A percentile compares a stretch with the other conserved stretches of the same genome.
phyloP scores from a whole-genome alignment of 2,329 filamentous ascomycete species.

The Alternaria ethzedia region DNA sequence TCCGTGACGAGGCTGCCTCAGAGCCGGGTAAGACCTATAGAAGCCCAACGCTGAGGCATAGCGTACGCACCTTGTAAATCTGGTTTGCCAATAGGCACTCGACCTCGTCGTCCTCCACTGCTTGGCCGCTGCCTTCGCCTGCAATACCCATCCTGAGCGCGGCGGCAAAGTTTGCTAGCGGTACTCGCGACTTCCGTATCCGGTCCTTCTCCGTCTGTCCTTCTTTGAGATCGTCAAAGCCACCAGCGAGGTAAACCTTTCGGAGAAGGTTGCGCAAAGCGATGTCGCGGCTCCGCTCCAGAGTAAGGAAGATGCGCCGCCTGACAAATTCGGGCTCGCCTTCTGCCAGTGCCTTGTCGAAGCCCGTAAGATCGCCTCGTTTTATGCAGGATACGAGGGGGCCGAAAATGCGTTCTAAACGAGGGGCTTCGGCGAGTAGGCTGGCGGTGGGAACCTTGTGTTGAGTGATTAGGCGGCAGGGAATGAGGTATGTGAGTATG shows the following conservation, averaged over 20 bases:
- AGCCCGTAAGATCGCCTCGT: conserved; percentile 79
- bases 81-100: conserved; percentile 95
- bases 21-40: not conserved
- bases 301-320: conserved; percentile 89
- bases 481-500: conserved; percentile 93
- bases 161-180: conserved; percentile 82
- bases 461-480: conserved; percentile 85
- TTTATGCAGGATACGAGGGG: conserved; percentile 82
- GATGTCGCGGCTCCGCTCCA: conserved; percentile 91
- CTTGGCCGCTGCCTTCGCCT: conserved; percentile 58
- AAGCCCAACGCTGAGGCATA: not conserved
- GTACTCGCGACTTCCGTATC: conserved; percentile 74
- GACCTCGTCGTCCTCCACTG: conserved; percentile 86
- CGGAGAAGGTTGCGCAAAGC: conserved; percentile 88
- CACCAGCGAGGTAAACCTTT: conserved; percentile 86
- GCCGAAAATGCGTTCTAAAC: conserved; percentile 76
- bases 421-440: conserved; percentile 77
- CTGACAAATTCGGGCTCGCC: conserved; percentile 94
- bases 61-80: conserved; percentile 85
- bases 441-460: conserved; percentile 78
- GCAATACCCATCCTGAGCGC: conserved; percentile 77
- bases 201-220: conserved; percentile 67
- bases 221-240: conserved; percentile 76
- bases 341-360: conserved; percentile 79
- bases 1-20: conserved; percentile 18